A percentile compares a stretch with the other conserved stretches of the same genome.
phyloP scores from a whole-genome alignment of 345 rosid genomes.

The Trapa bicornis region DNA sequence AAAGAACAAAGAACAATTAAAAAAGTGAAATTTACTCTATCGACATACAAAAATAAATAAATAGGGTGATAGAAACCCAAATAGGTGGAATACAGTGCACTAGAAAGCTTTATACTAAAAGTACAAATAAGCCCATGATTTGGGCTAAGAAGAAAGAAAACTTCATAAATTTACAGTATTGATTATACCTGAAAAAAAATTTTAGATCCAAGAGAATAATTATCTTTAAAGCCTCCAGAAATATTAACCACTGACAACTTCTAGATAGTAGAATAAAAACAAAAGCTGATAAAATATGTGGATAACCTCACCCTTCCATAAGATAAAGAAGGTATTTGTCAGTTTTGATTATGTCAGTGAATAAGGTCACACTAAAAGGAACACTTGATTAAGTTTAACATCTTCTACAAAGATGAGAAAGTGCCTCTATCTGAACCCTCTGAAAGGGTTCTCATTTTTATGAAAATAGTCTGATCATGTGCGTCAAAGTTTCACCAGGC shows the following conservation, averaged over 20 bases:
- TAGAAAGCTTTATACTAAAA: not conserved
- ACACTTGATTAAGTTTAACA: too few species aligned
- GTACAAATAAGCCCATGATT: not conserved
- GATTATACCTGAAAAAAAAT: not conserved
- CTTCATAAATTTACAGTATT: not conserved
- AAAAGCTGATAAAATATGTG: too few species aligned
- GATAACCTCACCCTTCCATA: too few species aligned
- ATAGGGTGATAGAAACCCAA: not conserved
- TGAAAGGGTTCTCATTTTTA: too few species aligned
- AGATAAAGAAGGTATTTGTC: too few species aligned
- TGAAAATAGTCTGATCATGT: too few species aligned
- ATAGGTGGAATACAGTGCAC: not conserved
- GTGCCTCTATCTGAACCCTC: too few species aligned
- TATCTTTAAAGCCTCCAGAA: not conserved
- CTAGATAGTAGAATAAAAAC: not conserved
- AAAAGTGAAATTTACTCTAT: not conserved
- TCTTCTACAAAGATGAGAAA: too few species aligned
- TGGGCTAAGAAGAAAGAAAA: not conserved
- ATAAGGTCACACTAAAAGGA: too few species aligned
- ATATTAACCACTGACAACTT: not conserved
- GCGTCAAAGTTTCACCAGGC: too few species aligned
- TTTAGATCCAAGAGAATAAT: not conserved
- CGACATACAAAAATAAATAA: not conserved
- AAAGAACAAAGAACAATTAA: not conserved
- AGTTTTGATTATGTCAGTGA: too few species aligned